A percentile compares a stretch with the other conserved stretches of the same genome.
Evolutionary conservation across 2,329 filamentous ascomycete genomes (phyloP).

Genomic region (Didymella lethalis): DNA sequence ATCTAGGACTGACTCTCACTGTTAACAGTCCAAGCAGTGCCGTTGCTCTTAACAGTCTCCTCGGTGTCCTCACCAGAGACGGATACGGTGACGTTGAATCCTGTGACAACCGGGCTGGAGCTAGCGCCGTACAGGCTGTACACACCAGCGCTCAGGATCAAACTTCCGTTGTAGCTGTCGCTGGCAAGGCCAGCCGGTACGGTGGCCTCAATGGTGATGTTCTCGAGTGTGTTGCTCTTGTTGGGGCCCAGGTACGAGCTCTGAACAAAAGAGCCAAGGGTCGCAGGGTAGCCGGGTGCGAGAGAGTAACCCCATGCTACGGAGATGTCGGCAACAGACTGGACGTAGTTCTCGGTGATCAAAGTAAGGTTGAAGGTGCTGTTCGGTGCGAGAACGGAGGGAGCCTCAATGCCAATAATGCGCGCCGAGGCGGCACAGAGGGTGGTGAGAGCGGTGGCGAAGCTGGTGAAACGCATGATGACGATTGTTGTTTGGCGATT

Average conservation of each 20-base stretch:
- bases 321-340: conserved; percentile 56
- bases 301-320: conserved; percentile 54
- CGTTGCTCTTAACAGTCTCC: conserved; percentile 23
- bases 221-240: conserved; percentile 36
- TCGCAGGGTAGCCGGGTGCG: conserved; percentile 32
- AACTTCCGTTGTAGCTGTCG: conserved; percentile 16
- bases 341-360: conserved; percentile 55
- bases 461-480: conserved; percentile 24
- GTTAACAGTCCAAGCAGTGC: conserved; percentile 21
- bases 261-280: conserved; percentile 43
- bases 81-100: conserved; percentile 34
- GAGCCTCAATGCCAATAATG: conserved; percentile 56
- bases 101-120: conserved; percentile 15
- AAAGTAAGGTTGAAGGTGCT: conserved; percentile 51
- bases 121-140: conserved; percentile 42
- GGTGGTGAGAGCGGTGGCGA: conserved; percentile 10
- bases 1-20: not conserved
- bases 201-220: conserved; percentile 32
- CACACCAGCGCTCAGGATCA: conserved; percentile 34
- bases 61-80: conserved; percentile 28
- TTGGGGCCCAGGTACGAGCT: conserved; percentile 51
- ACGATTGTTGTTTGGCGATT: not conserved
- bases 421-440: conserved; percentile 31
- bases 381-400: conserved; percentile 53
- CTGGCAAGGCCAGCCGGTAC: conserved; percentile 22